Conservation (phyloP, 1,139 yeast genomes). For the Suhomyces terraborum region DNA sequence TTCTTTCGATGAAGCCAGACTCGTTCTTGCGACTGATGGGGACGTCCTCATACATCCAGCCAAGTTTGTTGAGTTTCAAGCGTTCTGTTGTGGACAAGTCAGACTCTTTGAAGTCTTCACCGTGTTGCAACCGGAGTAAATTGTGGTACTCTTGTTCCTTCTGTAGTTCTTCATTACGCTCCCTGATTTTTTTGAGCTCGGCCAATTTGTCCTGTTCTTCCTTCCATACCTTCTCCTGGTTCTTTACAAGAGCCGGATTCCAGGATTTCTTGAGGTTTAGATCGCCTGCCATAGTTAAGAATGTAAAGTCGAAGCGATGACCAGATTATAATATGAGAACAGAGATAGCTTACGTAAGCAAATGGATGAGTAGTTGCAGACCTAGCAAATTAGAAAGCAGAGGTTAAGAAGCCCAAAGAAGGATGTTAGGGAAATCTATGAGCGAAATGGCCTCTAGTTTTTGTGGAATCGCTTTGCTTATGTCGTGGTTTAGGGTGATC, state of each 20-base stretch:
- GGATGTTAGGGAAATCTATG: no score
- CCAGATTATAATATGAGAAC: no score
- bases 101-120: conserved; percentile 28
- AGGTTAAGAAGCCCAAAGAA: no score
- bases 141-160: conserved; percentile 67
- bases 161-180: conserved; percentile 63
- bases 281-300: conserved; percentile 65
- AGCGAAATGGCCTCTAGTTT: no score
- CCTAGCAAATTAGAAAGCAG: not conserved
- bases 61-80: conserved; percentile 53
- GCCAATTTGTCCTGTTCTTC: conserved; percentile 76
- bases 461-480: no score
- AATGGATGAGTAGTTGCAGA: not conserved
- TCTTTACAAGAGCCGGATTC: conserved; percentile 88
- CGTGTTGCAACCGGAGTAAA: conserved; percentile 54
- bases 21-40: conserved; percentile 24
- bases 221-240: conserved; percentile 85
- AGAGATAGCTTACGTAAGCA: conserved; percentile 1
- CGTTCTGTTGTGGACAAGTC: conserved; percentile 43
- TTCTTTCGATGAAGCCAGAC: conserved; percentile 37
- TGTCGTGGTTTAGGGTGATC: no score
- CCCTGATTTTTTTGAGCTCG: conserved; percentile 67
- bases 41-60: conserved; percentile 83
- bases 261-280: conserved; percentile 89
- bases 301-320: not conserved